A percentile compares a stretch with the other conserved stretches of the same genome.
These are phyloP conservation scores for Elymus sibiricus DNA, from an alignment of 176 grass and related monocot genomes.

Conservation along the genomic window DNA sequence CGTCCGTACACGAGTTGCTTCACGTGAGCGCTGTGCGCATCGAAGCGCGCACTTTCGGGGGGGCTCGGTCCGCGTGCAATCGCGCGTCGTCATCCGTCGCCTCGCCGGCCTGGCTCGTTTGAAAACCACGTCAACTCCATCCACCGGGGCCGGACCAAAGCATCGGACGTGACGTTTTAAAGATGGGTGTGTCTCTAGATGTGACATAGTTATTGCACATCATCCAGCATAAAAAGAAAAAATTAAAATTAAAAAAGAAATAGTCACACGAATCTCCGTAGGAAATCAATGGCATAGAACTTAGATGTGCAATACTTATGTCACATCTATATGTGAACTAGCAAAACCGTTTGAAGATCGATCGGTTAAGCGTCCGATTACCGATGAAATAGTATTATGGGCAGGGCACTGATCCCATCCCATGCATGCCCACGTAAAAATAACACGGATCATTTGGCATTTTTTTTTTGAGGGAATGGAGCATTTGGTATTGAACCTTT, in stretches of 20 bases:
- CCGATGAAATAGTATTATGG: neutral
- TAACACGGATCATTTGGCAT: neutral
- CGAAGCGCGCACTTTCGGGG: conserved; percentile 16
- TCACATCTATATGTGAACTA: too few relatives aligned
- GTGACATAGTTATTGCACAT: too few relatives aligned
- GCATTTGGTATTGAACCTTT: neutral
- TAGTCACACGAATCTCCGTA: too few relatives aligned
- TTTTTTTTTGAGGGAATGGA: too few relatives aligned
- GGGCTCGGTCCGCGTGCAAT: neutral
- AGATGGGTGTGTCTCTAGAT: too few relatives aligned
- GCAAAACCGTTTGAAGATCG: too few relatives aligned
- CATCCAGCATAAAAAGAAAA: too few relatives aligned
- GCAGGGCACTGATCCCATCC: neutral
- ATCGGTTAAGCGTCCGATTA: neutral
- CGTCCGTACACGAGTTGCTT: conserved; percentile 16
- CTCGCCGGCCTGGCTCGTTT: neutral
- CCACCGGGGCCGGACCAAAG: neutral
- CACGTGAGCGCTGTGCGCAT: conserved; percentile 27
- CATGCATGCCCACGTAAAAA: neutral
- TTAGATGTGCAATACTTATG: too few relatives aligned
- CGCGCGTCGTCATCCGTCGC: neutral
- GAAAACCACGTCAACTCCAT: conserved; percentile 16
- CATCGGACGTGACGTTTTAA: neutral
- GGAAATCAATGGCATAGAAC: too few relatives aligned
- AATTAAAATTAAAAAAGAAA: too few relatives aligned